Evolutionary conservation across 1,284 basidiomycete genomes (phyloP), one percentile per base, ranked within the genome.

Genomic region (Ustilago cynodontis): DNA sequence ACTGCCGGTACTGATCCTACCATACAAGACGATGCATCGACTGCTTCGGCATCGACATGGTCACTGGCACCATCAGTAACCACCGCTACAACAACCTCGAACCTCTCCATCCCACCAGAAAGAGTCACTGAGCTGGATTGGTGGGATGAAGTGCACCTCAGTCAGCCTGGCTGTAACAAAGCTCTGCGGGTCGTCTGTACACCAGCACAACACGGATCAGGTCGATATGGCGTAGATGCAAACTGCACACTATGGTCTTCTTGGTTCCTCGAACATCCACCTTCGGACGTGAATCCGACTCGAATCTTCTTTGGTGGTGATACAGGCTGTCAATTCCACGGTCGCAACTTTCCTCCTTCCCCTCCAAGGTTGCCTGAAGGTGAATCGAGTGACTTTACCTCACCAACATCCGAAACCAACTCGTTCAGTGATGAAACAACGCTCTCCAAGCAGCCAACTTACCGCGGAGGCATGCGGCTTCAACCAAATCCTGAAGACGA

Each of bases 181-280:
- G 57, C n/a, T 28, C 35, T 65, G 18, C 59, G 65, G 2, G 59
- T 71, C 18, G 60, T 81, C 3, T 85, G 84, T 24, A 84, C 83
- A 3, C 84, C 84, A 0, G 82, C 84, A 14, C 84, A 85, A 54
- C 84, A 85, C 51, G 80, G 79, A 1, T 85, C 84, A 0, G 84
- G 84, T 2, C 66, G 84, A 9, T 76, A 68, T 8, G 78, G 75
- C 3, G 50, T 78, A 4, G 84, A 85, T 53, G 47, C 80, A 2
- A 69, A 75, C 28, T 67, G 70, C 16, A 71, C 78, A 0, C 63
- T 85, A 1, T 85, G 84, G 84, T 56, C 79, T 26, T 77, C 73
- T 22, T 85, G 83, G 83, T 72, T 71, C 31, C 41, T 85, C 31
- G 75, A 78, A 45, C 77, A 82, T 53, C 56, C 56, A 8, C 53